Evolutionary conservation across 768 basidiomycete genomes (phyloP).

Genomic region (Collybia sordida): DNA sequence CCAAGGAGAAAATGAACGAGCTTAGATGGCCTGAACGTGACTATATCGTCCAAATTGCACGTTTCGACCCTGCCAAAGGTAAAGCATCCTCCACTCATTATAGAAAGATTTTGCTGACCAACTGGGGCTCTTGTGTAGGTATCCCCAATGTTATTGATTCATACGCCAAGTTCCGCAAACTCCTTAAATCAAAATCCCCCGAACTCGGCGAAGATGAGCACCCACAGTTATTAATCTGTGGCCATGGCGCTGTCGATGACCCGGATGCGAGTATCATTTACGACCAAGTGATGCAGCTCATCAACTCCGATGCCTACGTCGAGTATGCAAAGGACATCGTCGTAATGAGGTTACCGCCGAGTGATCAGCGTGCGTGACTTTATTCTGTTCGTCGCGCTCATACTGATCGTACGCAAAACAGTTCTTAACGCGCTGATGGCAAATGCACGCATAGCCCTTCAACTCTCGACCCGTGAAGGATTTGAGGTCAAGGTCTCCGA

Average conservation of each 20-base stretch:
- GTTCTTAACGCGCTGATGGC: slow-evolving; percentile 89
- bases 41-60: slow-evolving; percentile 90
- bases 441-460: slow-evolving; percentile 86
- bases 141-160: slow-evolving; percentile 85
- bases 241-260: slow-evolving; percentile 93
- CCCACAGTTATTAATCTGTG: slow-evolving; percentile 81
- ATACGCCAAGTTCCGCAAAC: slow-evolving; percentile 78
- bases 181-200: slow-evolving; percentile 46
- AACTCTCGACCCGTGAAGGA: slow-evolving; percentile 91
- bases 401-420: slow-evolving; percentile 20
- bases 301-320: slow-evolving; percentile 50
- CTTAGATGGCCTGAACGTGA: slow-evolving; percentile 79
- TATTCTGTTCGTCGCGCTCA: background rate
- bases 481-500: slow-evolving; percentile 98
- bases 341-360: slow-evolving; percentile 79
- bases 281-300: slow-evolving; percentile 68
- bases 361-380: slow-evolving; percentile 68
- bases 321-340: slow-evolving; percentile 63
- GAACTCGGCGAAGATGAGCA: slow-evolving; percentile 47
- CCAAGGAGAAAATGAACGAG: slow-evolving; percentile 78
- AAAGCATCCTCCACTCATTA: slow-evolving; percentile 1
- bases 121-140: slow-evolving; percentile 44
- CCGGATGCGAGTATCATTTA: slow-evolving; percentile 94
- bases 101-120: background rate
- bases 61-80: slow-evolving; percentile 82